These are phyloP conservation scores for Calocybe indica DNA, from an alignment of 768 basidiomycete species.

Conservation along the genomic window DNA sequence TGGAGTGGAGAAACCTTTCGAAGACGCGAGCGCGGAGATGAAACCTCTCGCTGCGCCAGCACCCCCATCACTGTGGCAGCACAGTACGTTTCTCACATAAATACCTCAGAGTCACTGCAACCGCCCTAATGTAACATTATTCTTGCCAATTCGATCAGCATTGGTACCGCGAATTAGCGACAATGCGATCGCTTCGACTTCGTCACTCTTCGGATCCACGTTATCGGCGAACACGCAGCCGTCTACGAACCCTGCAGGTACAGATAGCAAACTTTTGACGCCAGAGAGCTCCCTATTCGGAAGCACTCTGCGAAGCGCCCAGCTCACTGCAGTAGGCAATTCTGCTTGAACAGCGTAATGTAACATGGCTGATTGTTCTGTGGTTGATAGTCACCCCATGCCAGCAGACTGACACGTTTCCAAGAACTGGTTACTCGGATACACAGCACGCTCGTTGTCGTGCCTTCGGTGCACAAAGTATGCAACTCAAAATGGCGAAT, in stretches of 20 bases:
- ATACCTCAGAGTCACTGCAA: too few species aligned
- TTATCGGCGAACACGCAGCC: constrained; percentile 5
- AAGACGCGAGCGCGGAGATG: too few species aligned
- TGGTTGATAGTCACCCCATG: constrained; percentile 5
- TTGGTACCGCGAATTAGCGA: too few species aligned
- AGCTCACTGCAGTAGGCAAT: neutral
- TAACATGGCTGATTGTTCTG: neutral
- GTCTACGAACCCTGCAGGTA: constrained; percentile 6
- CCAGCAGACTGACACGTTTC: constrained; percentile 28
- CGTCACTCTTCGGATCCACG: constrained; percentile 24
- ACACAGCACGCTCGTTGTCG: constrained; percentile 57
- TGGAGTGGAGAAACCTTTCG: too few species aligned
- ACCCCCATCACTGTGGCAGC: too few species aligned
- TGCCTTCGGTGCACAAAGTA: constrained; percentile 47
- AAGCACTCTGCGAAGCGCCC: constrained; percentile 11
- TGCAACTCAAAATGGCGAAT: neutral
- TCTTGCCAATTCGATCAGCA: too few species aligned
- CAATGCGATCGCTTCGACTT: constrained; percentile 11
- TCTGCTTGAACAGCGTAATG: neutral
- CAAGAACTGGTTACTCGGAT: constrained; percentile 57
- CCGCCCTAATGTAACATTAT: too few species aligned
- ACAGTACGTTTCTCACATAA: too few species aligned
- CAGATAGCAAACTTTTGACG: constrained; percentile 19
- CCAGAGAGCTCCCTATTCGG: constrained; percentile 44
- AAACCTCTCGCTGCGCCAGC: too few species aligned